A percentile compares a stretch with the other conserved stretches of the same genome.
Conservation (phyloP, 768 basidiomycete genomes). For the Amanita phalloides region DNA sequence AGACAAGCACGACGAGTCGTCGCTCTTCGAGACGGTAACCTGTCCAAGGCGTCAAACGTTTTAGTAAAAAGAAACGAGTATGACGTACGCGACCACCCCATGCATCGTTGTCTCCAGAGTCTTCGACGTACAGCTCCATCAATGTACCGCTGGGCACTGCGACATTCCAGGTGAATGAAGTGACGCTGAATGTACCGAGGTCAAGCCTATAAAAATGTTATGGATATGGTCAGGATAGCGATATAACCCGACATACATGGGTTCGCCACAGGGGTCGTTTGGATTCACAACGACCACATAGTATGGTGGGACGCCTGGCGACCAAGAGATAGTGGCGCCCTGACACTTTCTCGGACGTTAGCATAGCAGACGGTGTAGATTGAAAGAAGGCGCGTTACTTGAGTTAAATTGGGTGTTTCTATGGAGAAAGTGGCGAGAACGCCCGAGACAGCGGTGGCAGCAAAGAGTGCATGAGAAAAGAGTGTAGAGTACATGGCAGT, state of each 20-base stretch:
- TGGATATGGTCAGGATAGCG: neutral
- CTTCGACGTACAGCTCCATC: constrained; percentile 43
- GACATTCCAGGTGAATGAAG: constrained; percentile 32
- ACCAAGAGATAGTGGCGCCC: constrained; percentile 40
- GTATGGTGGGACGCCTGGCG: constrained; percentile 34
- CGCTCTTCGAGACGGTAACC: constrained; percentile 28
- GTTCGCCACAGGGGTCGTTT: constrained; percentile 44
- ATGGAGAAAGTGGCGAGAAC: constrained; percentile 46
- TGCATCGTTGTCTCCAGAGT: constrained; percentile 43
- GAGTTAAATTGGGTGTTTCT: constrained; percentile 36
- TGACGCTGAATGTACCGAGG: constrained; percentile 42
- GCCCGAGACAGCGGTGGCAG: constrained; percentile 38
- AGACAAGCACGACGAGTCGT: constrained; percentile 27
- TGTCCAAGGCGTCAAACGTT: constrained; percentile 11
- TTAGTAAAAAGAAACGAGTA: neutral
- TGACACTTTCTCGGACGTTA: constrained; percentile 36
- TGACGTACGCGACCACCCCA: constrained; percentile 53
- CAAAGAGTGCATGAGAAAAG: constrained; percentile 64
- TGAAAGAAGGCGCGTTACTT: constrained; percentile 28
- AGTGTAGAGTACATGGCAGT: constrained; percentile 69
- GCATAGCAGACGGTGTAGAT: constrained; percentile 2
- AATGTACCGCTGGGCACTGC: constrained; percentile 36
- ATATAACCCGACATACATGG: constrained; percentile 35
- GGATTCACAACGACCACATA: constrained; percentile 45
- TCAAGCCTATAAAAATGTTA: constrained; percentile 33